Evolutionary conservation across 1,284 basidiomycete genomes (phyloP), one percentile per base, ranked within the genome.

Genomic region (Trichosporon inkin): DNA sequence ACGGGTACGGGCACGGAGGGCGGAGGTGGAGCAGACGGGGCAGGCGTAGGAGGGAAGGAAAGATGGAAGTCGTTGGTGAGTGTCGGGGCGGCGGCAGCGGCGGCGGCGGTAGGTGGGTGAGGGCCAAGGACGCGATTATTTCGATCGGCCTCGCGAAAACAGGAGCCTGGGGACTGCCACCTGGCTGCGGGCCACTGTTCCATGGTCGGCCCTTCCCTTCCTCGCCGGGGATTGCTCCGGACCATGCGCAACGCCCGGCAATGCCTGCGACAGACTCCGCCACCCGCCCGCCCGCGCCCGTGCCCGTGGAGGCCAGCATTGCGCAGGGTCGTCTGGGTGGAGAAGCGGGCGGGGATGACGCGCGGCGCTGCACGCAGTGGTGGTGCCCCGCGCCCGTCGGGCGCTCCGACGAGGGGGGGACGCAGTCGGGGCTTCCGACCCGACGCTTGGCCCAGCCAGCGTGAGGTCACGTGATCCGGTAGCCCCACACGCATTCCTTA

Each of bases 301-400:
- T n/a, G n/a, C n/a, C n/a, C n/a, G n/a, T n/a, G n/a, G n/a, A n/a
- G n/a, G n/a, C n/a, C n/a, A n/a, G n/a, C n/a, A n/a, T n/a, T n/a
- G n/a, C n/a, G n/a, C n/a, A n/a, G n/a, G n/a, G n/a, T n/a, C n/a
- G n/a, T n/a, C n/a, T n/a, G n/a, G n/a, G n/a, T n/a, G n/a, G n/a
- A n/a, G n/a, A n/a, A n/a, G n/a, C n/a, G n/a, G n/a, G n/a, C 41
- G 41, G 41, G 41, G 41, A 22, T 47, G 41, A 47, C 41, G 28
- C 41, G 16, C 41, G 11, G 41, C 22, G 11, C 14, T 13, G 41
- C 14, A 20, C 19, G 19, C 20, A 24, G 41, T 47, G 13, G 16
- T 14, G 41, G 41, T 47, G 41, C 41, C 41, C 41, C 41, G 28
- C 22, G 22, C 11, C 2, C 10, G 13, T 47, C 41, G 41, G 41